These are phyloP conservation scores for Exobasidium rhododendri DNA, from an alignment of 1,284 basidiomycete species.

Conservation along the genomic window DNA sequence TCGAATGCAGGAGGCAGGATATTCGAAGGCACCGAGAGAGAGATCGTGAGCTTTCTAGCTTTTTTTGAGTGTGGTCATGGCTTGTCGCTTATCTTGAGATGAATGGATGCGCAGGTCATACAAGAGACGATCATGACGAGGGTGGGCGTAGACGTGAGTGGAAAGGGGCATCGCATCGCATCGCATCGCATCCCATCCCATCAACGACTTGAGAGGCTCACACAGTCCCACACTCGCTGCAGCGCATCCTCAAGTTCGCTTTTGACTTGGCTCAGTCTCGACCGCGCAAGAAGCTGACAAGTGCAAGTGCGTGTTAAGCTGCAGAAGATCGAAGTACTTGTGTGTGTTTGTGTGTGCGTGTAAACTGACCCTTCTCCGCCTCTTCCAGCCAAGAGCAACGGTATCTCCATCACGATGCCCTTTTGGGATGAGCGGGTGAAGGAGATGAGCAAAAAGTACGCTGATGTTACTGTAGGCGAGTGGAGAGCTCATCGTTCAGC, in stretches of 20 bases:
- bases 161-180: too few species aligned
- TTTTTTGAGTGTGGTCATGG: too few species aligned
- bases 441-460: constrained; percentile 61
- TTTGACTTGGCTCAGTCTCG: constrained; percentile 61
- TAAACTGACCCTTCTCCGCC: too few species aligned
- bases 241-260: constrained; percentile 61
- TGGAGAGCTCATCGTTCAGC: too few species aligned
- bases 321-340: not conserved
- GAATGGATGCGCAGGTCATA: constrained; percentile 20
- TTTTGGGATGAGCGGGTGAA: constrained; percentile 57
- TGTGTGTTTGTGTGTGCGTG: too few species aligned
- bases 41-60: constrained; percentile 51
- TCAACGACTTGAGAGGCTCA: too few species aligned
- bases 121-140: constrained; percentile 61
- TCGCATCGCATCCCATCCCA: too few species aligned
- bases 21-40: constrained; percentile 54
- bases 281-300: constrained; percentile 61
- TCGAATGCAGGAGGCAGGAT: constrained; percentile 60
- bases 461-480: constrained; percentile 61
- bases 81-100: too few species aligned
- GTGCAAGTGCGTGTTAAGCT: constrained; percentile 59
- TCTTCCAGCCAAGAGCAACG: constrained; percentile 48
- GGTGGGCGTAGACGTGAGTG: constrained; percentile 57
- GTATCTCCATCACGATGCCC: constrained; percentile 43
- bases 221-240: not conserved